Base-by-base conservation (phyloP, 129 eudicot species). In the Ambrosia trifida region DNA sequence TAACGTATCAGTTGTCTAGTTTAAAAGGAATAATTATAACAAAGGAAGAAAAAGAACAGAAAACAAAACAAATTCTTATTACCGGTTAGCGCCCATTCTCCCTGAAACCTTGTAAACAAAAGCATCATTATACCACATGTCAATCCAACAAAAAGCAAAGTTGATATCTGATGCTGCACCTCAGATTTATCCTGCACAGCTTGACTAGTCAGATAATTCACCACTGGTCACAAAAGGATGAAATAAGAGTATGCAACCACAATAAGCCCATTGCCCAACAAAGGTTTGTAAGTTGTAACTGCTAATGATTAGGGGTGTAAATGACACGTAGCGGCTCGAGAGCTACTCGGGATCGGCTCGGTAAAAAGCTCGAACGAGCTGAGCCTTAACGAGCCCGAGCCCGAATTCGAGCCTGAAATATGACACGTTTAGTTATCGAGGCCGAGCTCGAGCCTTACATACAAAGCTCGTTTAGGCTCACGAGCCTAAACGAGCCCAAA, bases 151-250 rank as follows among this genome's bases (percentile, higher is more conserved):
- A 87, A 90, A 75, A 90, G 84, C 82, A 90, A 81, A 36, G 86
- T 81, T 18, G 99, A 90, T 83, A 94, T 90, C 82, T 90, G 95
- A 85, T 86, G 97, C 73, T 90, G 97, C 77, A 94, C 95, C 82
- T 79, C 87, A 36, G 85, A 54, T 75, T 94, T 86, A 81, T 85
- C 95, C 98, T 93, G 91, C 88, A 79, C 72, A 81, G 69, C 47
- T 78, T 52, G 69, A 68, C 47, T 49, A 43, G 75, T 78, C 74
- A 75, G 73, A 50, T 12, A 49, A 67, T 33, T 51, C 36, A 40
- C 43, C 40, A 58, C 18, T 5, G 3, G 17, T 30, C 38, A 12
- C 8, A 0, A 30, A 58, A 58, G 43, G 8, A 24, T 24, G 28
- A 0, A 5, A 38, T 38, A 38, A 38, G 43, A 38, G 43, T 38